These are phyloP conservation scores for Orychophragmus violaceus DNA, from an alignment of 345 rosid genomes.

Conservation along the genomic window DNA sequence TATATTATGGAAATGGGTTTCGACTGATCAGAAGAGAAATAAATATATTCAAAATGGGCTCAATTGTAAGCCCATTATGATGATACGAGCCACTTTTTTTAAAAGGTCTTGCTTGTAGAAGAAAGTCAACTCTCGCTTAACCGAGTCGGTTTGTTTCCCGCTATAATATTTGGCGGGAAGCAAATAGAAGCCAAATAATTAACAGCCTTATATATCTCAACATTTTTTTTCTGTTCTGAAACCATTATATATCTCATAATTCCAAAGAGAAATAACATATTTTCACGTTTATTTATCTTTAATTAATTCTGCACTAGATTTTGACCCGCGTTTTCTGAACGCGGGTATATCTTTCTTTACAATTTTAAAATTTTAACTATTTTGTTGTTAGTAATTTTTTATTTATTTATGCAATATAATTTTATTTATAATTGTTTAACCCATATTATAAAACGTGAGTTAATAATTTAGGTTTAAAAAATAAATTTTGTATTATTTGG, in stretches of 20 bases:
- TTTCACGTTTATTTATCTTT: background rate
- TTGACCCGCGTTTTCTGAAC: too few species aligned
- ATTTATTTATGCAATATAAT: too few species aligned
- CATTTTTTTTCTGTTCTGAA: too few species aligned
- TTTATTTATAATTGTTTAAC: too few species aligned
- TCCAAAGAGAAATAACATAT: background rate
- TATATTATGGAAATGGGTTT: too few species aligned
- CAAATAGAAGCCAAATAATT: background rate
- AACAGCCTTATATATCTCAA: background rate
- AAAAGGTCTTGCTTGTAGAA: background rate
- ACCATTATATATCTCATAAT: background rate
- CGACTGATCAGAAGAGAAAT: too few species aligned
- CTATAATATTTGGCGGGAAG: conserved; percentile 32
- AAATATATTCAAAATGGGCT: background rate
- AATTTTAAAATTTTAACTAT: too few species aligned
- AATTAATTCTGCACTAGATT: background rate
- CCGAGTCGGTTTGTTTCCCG: conserved; percentile 13
- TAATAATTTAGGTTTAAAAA: too few species aligned
- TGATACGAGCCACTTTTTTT: background rate
- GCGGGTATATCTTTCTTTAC: too few species aligned
- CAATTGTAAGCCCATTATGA: background rate
- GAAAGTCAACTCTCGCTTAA: conserved; percentile 12
- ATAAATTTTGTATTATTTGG: too few species aligned
- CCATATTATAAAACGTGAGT: too few species aligned
- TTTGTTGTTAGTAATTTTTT: too few species aligned